phyloP scores from a whole-genome alignment of 495 filamentous ascomycete genomes.

The Diplogelasinospora grovesii region DNA sequence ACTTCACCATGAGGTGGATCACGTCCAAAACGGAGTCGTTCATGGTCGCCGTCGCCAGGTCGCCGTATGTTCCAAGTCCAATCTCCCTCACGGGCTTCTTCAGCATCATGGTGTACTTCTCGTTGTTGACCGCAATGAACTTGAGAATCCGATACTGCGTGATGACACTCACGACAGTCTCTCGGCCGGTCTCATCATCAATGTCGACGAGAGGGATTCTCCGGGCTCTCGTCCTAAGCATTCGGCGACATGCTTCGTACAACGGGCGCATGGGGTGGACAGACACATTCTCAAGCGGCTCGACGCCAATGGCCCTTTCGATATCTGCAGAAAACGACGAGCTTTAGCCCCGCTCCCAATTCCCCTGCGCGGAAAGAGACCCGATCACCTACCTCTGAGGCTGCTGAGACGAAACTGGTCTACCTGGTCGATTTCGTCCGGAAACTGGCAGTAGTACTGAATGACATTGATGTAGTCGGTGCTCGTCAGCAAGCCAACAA shows the following conservation, averaged over 20 bases:
- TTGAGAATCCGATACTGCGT: constrained; percentile 98
- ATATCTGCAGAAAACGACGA: constrained; percentile 56
- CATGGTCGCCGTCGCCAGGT: constrained; percentile 80
- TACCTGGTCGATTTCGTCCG: constrained; percentile 77
- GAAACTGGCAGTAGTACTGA: constrained; percentile 99
- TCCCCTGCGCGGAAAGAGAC: constrained; percentile 1
- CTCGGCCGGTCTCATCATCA: constrained; percentile 87
- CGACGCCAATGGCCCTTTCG: constrained; percentile 84
- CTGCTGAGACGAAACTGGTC: constrained; percentile 93
- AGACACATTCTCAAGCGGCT: constrained; percentile 89
- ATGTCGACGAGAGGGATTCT: constrained; percentile 91
- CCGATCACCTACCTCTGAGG: constrained; percentile 62
- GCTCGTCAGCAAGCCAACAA: constrained; percentile 89
- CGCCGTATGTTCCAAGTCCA: constrained; percentile 76
- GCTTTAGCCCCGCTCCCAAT: constrained; percentile 4
- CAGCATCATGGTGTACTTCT: constrained; percentile 80
- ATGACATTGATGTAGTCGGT: constrained; percentile 99
- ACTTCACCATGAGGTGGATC: constrained; percentile 86
- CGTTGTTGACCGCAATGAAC: constrained; percentile 93
- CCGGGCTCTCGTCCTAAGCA: constrained; percentile 87
- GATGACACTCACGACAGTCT: constrained; percentile 92
- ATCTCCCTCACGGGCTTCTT: constrained; percentile 82
- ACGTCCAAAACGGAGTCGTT: constrained; percentile 91
- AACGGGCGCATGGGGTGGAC: constrained; percentile 83
- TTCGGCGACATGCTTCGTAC: constrained; percentile 90